Conservation (phyloP, 768 basidiomycete genomes). For the Mrakia gelida region DNA sequence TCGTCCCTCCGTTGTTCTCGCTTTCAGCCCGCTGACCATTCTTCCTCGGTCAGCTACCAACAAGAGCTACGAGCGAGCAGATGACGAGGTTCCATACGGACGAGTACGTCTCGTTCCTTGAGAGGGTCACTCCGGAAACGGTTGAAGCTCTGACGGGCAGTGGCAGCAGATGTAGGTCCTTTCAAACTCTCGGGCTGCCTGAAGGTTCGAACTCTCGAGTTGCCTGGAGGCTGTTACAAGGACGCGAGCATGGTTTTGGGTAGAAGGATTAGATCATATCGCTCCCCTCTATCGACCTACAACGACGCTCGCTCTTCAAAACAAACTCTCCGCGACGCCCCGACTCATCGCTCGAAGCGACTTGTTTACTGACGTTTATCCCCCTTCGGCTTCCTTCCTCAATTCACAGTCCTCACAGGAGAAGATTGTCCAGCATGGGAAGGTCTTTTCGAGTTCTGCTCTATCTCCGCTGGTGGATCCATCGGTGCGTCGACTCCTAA, state of each 20-base stretch:
- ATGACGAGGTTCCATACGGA: conserved; percentile 98
- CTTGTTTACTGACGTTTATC: background rate
- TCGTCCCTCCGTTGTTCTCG: background rate
- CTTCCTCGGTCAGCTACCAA: conserved; percentile 61
- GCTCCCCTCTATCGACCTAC: no score
- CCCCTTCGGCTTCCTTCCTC: background rate
- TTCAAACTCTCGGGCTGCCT: background rate
- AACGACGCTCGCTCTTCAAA: no score
- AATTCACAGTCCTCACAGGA: conserved; percentile 52
- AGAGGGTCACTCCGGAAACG: conserved; percentile 85
- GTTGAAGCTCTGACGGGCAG: conserved; percentile 76
- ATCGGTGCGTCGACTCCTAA: conserved; percentile 55
- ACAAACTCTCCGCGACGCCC: no score
- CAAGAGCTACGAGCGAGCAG: conserved; percentile 62
- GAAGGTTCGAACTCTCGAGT: background rate
- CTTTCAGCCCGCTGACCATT: background rate
- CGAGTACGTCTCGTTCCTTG: conserved; percentile 91
- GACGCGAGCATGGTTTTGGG: background rate
- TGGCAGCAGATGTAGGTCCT: conserved; percentile 71
- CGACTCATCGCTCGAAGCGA: no score
- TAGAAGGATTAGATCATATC: no score
- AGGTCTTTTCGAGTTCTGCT: conserved; percentile 93
- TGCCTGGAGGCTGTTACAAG: background rate
- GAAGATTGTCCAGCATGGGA: conserved; percentile 97
- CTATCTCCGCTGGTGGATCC: conserved; percentile 92